Percentiles rank a stretch among this genome's conserved stretches.
Evolutionary conservation across 2,329 filamentous ascomycete genomes (phyloP).

Genomic region (Cercospora sesami): DNA sequence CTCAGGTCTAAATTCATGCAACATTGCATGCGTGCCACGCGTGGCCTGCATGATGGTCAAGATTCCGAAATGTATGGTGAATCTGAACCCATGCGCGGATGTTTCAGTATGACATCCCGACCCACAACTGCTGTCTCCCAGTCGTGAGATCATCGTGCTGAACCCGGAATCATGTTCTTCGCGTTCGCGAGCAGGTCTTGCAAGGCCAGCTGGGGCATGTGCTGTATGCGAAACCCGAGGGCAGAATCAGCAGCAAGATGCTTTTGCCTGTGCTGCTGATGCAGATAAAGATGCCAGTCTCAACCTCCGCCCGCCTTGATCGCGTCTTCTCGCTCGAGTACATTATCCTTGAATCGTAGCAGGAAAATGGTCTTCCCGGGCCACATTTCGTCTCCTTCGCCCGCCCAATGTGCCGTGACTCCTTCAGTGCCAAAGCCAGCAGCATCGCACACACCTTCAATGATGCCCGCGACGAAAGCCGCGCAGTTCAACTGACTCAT

Average conservation of each 20-base stretch:
- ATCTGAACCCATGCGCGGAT: not conserved
- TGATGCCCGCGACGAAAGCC: conserved; percentile 89
- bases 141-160: not conserved
- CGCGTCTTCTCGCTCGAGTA: conserved; percentile 80
- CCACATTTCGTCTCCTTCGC: conserved; percentile 71
- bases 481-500: conserved; percentile 97
- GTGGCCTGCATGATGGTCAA: not conserved
- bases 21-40: not conserved
- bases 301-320: conserved; percentile 38
- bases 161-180: not conserved
- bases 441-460: conserved; percentile 94
- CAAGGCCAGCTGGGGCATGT: not conserved
- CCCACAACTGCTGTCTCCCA: not conserved
- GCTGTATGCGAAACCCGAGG: not conserved
- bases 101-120: not conserved
- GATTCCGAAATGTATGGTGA: not conserved
- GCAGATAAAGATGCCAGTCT: not conserved
- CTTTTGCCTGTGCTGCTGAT: not conserved
- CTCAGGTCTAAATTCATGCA: not conserved
- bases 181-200: not conserved
- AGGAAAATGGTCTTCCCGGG: conserved; percentile 94
- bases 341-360: conserved; percentile 87
- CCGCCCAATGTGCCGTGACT: conserved; percentile 79
- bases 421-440: conserved; percentile 79
- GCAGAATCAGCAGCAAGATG: not conserved